Base-by-base conservation (phyloP, 2,329 filamentous ascomycete genomes). In the Diplodia mutila region DNA sequence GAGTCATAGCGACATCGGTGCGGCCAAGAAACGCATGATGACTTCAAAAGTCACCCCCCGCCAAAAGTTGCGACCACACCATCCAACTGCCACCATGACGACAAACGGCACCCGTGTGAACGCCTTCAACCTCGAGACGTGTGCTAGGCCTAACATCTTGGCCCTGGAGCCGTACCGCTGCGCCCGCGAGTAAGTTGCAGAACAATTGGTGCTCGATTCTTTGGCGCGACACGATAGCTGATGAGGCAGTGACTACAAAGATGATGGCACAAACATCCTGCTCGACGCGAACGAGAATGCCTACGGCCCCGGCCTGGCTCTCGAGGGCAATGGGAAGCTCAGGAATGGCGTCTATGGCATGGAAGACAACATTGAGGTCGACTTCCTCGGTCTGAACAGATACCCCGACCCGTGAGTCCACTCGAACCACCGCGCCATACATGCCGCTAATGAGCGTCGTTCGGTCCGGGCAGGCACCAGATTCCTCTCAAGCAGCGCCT, bases 201-300 rank as follows among this genome's bases (percentile, higher is more conserved):
- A 12, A 3, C 29, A 37, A 37, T 61, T 63, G 70, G 69, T 70
- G 69, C 69, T 69, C 68, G 67, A 37, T 18, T 65, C 52, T 23
- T n/a, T 49, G 14, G 39, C 29, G 8, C 52, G 53, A 72, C 76
- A 72, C 75, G 71, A 78, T 70, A 70, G 73, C 61, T 75, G 57
- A 61, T 76, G 67, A 71, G 49, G 67, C 51, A 96, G 93, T 83
- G 95, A 99, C 86, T 98, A 99, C 87, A 97, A 99, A 83, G 94
- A 99, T 79, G 91, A 99, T 77, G 95, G 95, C 72, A 94, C 89
- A 68, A 98, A 98, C 76, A 89, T 98, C 74, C 90, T 99, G 64
- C 91, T 99, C 72, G 95, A 99, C 78, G 95, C 95, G 73, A 99
- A 99, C 76, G 95, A 99, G 82, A 99, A 99, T 76, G 93, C 95